These are phyloP conservation scores for Hypoxylon sp. DNA, from an alignment of 2,329 filamentous ascomycete genomes.

Conservation along the genomic window DNA sequence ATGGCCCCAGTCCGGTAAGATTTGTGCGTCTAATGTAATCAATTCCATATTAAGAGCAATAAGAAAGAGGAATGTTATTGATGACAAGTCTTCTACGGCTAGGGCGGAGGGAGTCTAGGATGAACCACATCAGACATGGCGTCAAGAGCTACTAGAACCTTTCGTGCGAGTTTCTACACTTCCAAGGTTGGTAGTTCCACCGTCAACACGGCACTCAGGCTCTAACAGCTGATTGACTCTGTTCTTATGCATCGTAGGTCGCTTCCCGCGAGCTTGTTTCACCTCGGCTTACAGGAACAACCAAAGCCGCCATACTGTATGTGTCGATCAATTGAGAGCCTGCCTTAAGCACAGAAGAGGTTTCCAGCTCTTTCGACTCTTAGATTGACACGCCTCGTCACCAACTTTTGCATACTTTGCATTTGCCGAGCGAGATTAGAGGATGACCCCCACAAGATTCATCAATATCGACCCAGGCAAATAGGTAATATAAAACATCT, in stretches of 20 bases:
- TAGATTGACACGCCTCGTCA: slow-evolving; percentile 29
- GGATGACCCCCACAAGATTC: slow-evolving; percentile 38
- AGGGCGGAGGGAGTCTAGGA: slow-evolving; percentile 28
- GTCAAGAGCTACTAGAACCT: slow-evolving; percentile 21
- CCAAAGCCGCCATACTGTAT: slow-evolving; percentile 20
- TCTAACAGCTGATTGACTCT: slow-evolving; percentile 41
- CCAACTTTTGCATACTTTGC: slow-evolving; percentile 29
- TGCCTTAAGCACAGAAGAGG: slow-evolving; percentile 17
- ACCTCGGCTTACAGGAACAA: slow-evolving; percentile 45
- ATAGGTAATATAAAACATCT: slow-evolving; percentile 25
- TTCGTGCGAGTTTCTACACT: slow-evolving; percentile 13
- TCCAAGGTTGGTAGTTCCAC: slow-evolving; percentile 32
- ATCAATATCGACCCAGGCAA: slow-evolving; percentile 29
- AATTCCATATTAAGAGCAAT: slow-evolving; percentile 40
- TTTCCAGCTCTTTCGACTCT: slow-evolving; percentile 23
- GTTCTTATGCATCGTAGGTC: slow-evolving; percentile 43
- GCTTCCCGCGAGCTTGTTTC: slow-evolving; percentile 42
- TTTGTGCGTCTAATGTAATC: slow-evolving; percentile 26
- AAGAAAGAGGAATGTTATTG: slow-evolving; percentile 30
- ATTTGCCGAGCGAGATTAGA: slow-evolving; percentile 45
- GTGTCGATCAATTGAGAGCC: slow-evolving; percentile 25
- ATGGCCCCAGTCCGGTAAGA: slow-evolving; percentile 22
- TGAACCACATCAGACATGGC: slow-evolving; percentile 36
- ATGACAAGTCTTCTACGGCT: slow-evolving; percentile 33
- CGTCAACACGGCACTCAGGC: slow-evolving; percentile 22